Base-by-base conservation (phyloP, 2,329 filamentous ascomycete species). In the Neofusicoccum parvum region DNA sequence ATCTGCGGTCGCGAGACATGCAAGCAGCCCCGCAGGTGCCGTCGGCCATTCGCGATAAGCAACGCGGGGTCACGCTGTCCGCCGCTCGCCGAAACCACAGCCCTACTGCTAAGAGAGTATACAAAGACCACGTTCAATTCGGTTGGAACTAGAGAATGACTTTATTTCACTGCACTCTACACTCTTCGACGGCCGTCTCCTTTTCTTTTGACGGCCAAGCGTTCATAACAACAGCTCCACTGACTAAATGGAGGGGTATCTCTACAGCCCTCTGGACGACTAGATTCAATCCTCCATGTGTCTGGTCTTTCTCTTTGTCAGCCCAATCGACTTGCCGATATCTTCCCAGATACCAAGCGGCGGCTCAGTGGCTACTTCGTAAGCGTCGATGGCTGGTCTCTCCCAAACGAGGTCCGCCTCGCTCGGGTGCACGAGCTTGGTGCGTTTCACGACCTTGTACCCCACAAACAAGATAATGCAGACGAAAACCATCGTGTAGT, bases 361-460 rank as follows among this genome's bases (percentile, higher is more conserved):
- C n/a, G 75, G 74, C 3, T 72, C 70, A 17, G 74, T 71, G 59
- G 71, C 72, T 0, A 75, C 72, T 68, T 78, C 76, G 63, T 78
- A 77, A 5, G 74, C 74, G 66, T 79, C 76, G 62, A 79, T 76
- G 27, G 75, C 70, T 36, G 80, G 76, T 37, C 78, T 74, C 10
- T 81, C 79, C 70, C 73, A 78, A 39, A 80, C 77, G 51, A 82
- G 70, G 66, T 82, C 80, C 23, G 81, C 78, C 71, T 90, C 84
- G 5, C 80, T 72, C 0, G 87, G 79, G 2, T 77, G 76, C 17
- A 88, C 79, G 60, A 85, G 78, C 66, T 81, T 82, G 1, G 88
- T 90, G 65, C 79, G 80, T 78, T 88, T 86, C 73, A 87, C 20
- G 1, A 90, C 7, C 77, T 91, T 92, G 87, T 87, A 92, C 70